Base-by-base conservation (phyloP, 1,284 basidiomycete genomes). In the Ustilago tritici region DNA sequence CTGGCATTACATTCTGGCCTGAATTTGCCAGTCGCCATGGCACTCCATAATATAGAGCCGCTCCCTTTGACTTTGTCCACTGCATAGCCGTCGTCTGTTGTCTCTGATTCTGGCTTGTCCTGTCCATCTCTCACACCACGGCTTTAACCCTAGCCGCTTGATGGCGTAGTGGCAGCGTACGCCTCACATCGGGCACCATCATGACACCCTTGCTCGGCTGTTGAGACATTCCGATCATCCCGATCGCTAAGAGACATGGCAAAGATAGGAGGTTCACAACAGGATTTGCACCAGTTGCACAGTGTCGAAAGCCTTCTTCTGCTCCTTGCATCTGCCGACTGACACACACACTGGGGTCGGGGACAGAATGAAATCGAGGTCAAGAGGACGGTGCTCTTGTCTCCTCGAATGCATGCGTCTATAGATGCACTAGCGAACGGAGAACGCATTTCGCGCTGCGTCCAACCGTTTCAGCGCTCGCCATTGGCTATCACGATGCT, bases 71-170 rank as follows among this genome's bases (percentile, higher is more conserved):
- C 15, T 53, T 53, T 53, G 28, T 53, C 32, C 23, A 28, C 35
- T 55, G 53, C 35, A 55, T 55, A 55, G 34, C 53, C 53, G 36
- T 55, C 53, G 50, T 53, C 34, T 53, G 50, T 53, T 53, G 50
- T 53, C 46, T 53, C 50, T 35, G 14, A 32, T 53, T 53, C 28
- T 53, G 11, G 28, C 28, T 34, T 53, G 50, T n/a, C 4, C 40
- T 41, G 11, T 41, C 40, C 17, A 11, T 12, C 15, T 41, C 40
- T 49, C n/a, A 49, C 46, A 19, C n/a, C 46, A 47, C 12, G 7
- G 46, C n/a, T 28, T 23, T 23, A 23, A 23, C 23, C 23, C 23
- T 23, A 23, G 23, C 23, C 1, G 23, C 23, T 23, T 23, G 23
- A 23, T 23, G 23, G 23, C 23, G 23, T 23, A 23, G 23, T 23